phyloP scores from a whole-genome alignment of 352 stramenopile species.

The Phytophthora agathidicida region DNA sequence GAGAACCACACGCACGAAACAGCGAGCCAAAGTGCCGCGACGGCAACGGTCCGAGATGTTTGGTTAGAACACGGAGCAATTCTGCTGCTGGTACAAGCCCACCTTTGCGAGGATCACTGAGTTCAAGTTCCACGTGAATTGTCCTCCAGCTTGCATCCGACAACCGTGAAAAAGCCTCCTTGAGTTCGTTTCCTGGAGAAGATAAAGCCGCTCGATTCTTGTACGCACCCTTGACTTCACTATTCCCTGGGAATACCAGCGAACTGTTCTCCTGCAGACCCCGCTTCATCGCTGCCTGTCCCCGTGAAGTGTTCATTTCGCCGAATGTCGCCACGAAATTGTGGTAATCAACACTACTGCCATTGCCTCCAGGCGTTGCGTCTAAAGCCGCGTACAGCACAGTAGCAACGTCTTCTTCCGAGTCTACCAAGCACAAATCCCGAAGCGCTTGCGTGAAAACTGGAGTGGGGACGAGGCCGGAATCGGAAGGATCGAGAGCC shows the following conservation, averaged over 20 bases:
- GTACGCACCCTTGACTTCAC: slow-evolving; percentile 60
- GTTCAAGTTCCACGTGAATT: slow-evolving; percentile 69
- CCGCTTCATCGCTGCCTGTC: slow-evolving; percentile 28
- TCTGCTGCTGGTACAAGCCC: slow-evolving; percentile 68
- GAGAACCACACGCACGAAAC: slow-evolving; percentile 69
- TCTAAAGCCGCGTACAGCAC: slow-evolving; percentile 11
- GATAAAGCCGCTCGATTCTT: slow-evolving; percentile 65
- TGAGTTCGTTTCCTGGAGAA: slow-evolving; percentile 71
- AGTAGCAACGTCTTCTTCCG: slow-evolving; percentile 39
- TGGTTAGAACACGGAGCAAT: slow-evolving; percentile 62
- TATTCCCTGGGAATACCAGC: slow-evolving; percentile 53
- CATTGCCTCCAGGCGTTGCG: slow-evolving; percentile 17
- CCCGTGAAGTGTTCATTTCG: slow-evolving; percentile 32
- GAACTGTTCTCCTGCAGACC: slow-evolving; percentile 67
- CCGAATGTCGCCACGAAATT: slow-evolving; percentile 72
- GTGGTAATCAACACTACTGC: slow-evolving; percentile 57
- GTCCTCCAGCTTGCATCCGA: slow-evolving; percentile 63
- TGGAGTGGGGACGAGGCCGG: slow-evolving; percentile 43
- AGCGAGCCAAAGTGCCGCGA: slow-evolving; percentile 58
- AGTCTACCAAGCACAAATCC: slow-evolving; percentile 54
- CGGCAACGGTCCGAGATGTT: slow-evolving; percentile 68
- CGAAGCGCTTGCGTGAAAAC: slow-evolving; percentile 61
- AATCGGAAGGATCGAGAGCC: slow-evolving; percentile 47
- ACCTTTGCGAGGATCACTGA: slow-evolving; percentile 61
- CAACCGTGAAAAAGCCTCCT: slow-evolving; percentile 71